These are phyloP conservation scores for Pseudopithomyces maydicus DNA, from an alignment of 2,329 filamentous ascomycete genomes.

Conservation along the genomic window DNA sequence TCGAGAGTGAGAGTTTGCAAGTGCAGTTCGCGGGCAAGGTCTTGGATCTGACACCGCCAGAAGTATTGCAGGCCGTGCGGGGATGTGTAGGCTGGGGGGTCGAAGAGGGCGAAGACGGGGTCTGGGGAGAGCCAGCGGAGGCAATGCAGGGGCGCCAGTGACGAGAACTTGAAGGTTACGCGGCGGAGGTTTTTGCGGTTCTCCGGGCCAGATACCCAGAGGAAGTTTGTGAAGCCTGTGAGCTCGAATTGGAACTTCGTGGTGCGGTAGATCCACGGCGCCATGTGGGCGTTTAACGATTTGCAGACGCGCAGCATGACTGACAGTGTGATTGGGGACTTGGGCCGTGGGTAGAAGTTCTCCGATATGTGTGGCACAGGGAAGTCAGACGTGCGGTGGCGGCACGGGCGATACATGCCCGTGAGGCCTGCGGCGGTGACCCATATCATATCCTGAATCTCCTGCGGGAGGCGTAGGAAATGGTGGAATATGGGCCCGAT, in stretches of 20 bases:
- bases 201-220: constrained; percentile 24
- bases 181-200: constrained; percentile 27
- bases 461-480: constrained; percentile 30
- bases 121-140: constrained; percentile 39
- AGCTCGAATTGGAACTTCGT: constrained; percentile 33
- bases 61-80: constrained; percentile 29
- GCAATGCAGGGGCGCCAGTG: constrained; percentile 29
- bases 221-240: constrained; percentile 19
- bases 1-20: constrained; percentile 30
- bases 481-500: constrained; percentile 36
- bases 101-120: constrained; percentile 30
- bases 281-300: constrained; percentile 20
- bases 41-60: constrained; percentile 39
- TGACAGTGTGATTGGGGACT: constrained; percentile 20
- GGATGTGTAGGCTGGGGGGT: constrained; percentile 25
- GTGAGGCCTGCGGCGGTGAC: constrained; percentile 24
- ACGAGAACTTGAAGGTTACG: constrained; percentile 28
- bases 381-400: not conserved
- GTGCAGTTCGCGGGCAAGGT: constrained; percentile 30
- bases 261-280: constrained; percentile 29
- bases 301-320: constrained; percentile 26
- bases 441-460: constrained; percentile 37
- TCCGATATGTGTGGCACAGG: not conserved
- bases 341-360: not conserved
- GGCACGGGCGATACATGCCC: constrained; percentile 17